Evolutionary conservation across 2,329 filamentous ascomycete genomes (phyloP).

Genomic region (Beauveria australis): DNA sequence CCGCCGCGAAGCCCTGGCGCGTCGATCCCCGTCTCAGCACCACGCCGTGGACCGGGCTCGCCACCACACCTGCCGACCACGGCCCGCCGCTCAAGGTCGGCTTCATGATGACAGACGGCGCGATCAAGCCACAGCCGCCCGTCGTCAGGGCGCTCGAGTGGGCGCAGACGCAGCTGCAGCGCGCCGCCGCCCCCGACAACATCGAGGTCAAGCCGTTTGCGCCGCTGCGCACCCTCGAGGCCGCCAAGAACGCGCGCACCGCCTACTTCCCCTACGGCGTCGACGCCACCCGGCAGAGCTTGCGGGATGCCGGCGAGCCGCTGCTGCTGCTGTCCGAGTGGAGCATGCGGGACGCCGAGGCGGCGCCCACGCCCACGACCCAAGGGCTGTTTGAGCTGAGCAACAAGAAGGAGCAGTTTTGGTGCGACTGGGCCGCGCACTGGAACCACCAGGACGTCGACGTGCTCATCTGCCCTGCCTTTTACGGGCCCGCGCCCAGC

Average conservation of each 20-base stretch:
- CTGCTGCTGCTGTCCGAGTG: slow-evolving; percentile 35
- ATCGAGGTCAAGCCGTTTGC: slow-evolving; percentile 29
- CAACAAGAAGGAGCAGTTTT: slow-evolving; percentile 22
- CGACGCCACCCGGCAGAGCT: slow-evolving; percentile 20
- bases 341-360: slow-evolving; percentile 24
- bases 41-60: slow-evolving; percentile 24
- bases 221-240: slow-evolving; percentile 22
- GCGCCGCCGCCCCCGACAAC: neutral
- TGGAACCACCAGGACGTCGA: slow-evolving; percentile 30
- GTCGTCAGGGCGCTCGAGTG: slow-evolving; percentile 27
- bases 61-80: neutral
- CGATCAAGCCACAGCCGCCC: slow-evolving; percentile 30
- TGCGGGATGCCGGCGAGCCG: slow-evolving; percentile 34
- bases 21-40: slow-evolving; percentile 24
- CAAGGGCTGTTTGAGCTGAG: slow-evolving; percentile 20
- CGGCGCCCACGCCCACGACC: slow-evolving; percentile 16
- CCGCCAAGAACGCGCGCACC: slow-evolving; percentile 23
- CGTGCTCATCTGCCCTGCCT: slow-evolving; percentile 27
- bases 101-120: slow-evolving; percentile 31
- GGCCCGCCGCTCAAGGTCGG: slow-evolving; percentile 30
- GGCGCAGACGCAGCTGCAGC: slow-evolving; percentile 20
- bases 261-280: slow-evolving; percentile 42
- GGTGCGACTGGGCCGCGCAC: slow-evolving; percentile 23
- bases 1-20: slow-evolving; percentile 20
- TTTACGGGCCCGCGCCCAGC: slow-evolving; percentile 27